These are phyloP conservation scores for Castanea crenata DNA, from an alignment of 306 rosid species.

Conservation along the genomic window DNA sequence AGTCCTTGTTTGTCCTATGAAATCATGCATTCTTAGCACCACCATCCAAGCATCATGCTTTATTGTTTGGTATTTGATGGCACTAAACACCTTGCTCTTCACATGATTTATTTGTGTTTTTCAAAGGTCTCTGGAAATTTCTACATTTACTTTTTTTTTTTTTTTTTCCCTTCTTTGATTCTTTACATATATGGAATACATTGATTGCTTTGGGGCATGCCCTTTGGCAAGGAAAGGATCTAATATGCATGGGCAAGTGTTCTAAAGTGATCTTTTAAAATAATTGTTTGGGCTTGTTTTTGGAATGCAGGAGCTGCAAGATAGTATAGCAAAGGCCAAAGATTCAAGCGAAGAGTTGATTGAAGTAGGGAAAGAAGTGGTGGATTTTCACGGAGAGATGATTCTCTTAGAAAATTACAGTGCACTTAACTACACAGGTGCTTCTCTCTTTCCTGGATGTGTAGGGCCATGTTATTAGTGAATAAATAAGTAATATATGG, in stretches of 20 bases:
- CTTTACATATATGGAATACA: not conserved
- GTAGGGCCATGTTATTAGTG: not conserved
- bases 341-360: conserved; percentile 60
- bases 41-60: not conserved
- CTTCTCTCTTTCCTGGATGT: not conserved
- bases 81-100: not conserved
- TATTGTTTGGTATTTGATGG: not conserved
- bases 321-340: conserved; percentile 47
- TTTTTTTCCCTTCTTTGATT: not conserved
- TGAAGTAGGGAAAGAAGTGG: conserved; percentile 65
- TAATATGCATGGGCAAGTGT: not conserved
- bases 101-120: not conserved
- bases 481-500: not conserved
- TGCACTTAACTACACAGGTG: conserved; percentile 84
- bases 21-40: not conserved
- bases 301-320: conserved; percentile 68
- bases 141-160: not conserved
- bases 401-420: conserved; percentile 86
- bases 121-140: not conserved
- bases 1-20: not conserved
- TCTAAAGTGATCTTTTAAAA: not conserved
- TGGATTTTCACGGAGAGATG: conserved; percentile 95
- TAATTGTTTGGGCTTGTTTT: not conserved
- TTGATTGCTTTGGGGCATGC: not conserved
- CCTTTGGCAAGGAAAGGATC: not conserved